Conservation (phyloP, 225 moss, liverwort and hornwort genomes). For the Antitrichia curtipendula region DNA sequence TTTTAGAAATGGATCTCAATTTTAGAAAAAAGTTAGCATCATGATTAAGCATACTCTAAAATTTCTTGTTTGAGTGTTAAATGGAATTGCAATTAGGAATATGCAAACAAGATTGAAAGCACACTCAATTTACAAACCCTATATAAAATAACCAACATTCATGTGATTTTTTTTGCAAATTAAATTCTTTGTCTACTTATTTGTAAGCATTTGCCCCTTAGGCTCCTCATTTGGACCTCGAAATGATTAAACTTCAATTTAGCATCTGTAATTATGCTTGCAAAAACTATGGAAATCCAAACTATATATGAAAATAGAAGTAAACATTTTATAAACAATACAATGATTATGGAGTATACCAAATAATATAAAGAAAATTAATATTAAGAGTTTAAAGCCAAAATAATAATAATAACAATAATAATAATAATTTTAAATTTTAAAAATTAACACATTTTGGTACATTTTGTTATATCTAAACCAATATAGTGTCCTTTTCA, state of each 20-base stretch:
- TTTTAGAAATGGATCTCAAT: too few relatives aligned
- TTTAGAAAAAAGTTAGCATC: not conserved
- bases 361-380: not conserved
- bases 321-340: not conserved
- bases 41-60: not conserved
- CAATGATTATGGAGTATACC: not conserved
- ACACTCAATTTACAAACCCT: not conserved
- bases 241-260: not conserved
- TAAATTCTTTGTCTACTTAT: not conserved
- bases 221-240: not conserved
- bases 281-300: not conserved
- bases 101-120: not conserved
- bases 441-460: not conserved
- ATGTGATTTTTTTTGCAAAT: not conserved
- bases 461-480: not conserved
- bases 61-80: not conserved
- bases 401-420: too few relatives aligned
- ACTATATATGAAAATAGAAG: not conserved
- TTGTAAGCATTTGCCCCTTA: not conserved
- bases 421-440: too few relatives aligned
- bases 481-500: not conserved
- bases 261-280: not conserved
- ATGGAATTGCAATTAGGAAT: not conserved
- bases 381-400: not conserved
- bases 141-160: not conserved